These are phyloP conservation scores for Anisodus acutangulus DNA, from an alignment of 257 asterid species.

Conservation along the genomic window DNA sequence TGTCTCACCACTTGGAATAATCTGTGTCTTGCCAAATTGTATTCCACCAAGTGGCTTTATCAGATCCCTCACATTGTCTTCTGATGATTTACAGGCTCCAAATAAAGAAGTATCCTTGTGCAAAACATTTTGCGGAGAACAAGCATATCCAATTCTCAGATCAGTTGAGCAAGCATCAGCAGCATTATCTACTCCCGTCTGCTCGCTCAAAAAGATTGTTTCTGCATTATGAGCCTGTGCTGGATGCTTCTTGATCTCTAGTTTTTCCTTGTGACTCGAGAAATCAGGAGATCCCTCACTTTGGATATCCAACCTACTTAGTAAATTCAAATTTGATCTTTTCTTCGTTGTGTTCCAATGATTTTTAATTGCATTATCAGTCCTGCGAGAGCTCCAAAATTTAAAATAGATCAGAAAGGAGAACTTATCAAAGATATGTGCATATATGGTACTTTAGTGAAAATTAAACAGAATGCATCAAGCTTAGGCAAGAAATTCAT, in stretches of 20 bases:
- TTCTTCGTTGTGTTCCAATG: constrained; percentile 77
- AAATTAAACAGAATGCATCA: neutral
- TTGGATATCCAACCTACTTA: constrained; percentile 36
- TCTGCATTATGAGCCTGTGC: constrained; percentile 32
- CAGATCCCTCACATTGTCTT: constrained; percentile 35
- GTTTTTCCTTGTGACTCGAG: constrained; percentile 37
- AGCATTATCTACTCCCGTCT: constrained; percentile 34
- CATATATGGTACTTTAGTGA: neutral
- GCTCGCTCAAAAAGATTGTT: constrained; percentile 28
- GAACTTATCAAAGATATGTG: neutral
- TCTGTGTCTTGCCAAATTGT: constrained; percentile 36
- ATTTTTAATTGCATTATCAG: constrained; percentile 80
- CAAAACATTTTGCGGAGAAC: constrained; percentile 35
- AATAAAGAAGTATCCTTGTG: constrained; percentile 34
- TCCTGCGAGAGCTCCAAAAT: constrained; percentile 48
- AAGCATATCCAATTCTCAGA: constrained; percentile 45
- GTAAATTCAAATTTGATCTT: constrained; percentile 54
- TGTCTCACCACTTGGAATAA: constrained; percentile 31
- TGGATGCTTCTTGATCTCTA: constrained; percentile 33
- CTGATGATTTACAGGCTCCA: constrained; percentile 39
- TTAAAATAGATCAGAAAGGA: constrained; percentile 14
- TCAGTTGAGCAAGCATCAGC: constrained; percentile 50
- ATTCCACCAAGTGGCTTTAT: constrained; percentile 36
- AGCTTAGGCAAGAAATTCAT: neutral
- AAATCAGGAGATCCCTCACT: constrained; percentile 36